These are phyloP conservation scores for Grosmannia serpens DNA, from an alignment of 2,329 filamentous ascomycete species.

Conservation along the genomic window DNA sequence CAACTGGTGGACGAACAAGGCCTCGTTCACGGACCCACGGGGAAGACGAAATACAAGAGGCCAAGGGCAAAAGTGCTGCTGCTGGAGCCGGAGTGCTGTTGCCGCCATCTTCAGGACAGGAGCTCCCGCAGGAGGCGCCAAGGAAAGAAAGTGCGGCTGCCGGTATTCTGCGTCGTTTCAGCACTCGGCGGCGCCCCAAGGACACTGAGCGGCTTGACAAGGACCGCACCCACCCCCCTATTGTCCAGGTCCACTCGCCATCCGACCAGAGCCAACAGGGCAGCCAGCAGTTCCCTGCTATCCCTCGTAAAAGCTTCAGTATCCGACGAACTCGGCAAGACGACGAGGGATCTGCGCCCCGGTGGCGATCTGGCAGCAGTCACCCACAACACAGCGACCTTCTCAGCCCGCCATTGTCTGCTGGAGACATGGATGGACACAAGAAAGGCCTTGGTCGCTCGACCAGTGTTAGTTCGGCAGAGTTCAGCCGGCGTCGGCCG, in stretches of 20 bases:
- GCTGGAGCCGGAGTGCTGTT: slow-evolving; percentile 32
- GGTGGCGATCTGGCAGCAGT: slow-evolving; percentile 43
- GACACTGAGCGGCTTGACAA: slow-evolving; percentile 52
- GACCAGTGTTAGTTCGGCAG: slow-evolving; percentile 83
- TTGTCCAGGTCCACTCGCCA: slow-evolving; percentile 69
- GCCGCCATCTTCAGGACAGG: slow-evolving; percentile 30
- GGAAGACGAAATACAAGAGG: slow-evolving; percentile 75
- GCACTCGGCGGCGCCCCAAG: slow-evolving; percentile 62
- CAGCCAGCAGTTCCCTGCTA: slow-evolving; percentile 28
- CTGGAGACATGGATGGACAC: slow-evolving; percentile 42
- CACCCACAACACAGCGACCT: slow-evolving; percentile 69
- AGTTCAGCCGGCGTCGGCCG: slow-evolving; percentile 55
- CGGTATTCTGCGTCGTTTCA: slow-evolving; percentile 78
- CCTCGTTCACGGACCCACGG: slow-evolving; percentile 87
- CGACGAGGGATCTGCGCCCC: slow-evolving; percentile 35
- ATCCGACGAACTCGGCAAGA: slow-evolving; percentile 52
- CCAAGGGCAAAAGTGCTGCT: slow-evolving; percentile 38
- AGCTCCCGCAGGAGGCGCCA: slow-evolving; percentile 46
- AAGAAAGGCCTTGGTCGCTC: slow-evolving; percentile 70
- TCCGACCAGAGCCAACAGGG: slow-evolving; percentile 32
- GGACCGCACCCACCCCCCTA: slow-evolving; percentile 58
- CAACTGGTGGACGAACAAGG: slow-evolving; percentile 70
- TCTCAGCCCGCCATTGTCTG: slow-evolving; percentile 58
- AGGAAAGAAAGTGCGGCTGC: slow-evolving; percentile 84
- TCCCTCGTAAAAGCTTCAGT: slow-evolving; percentile 79